Percentiles rank a stretch among this genome's conserved stretches.
phyloP scores from a whole-genome alignment of 371 early-diverging fungal genomes.

The Mucor indicus region DNA sequence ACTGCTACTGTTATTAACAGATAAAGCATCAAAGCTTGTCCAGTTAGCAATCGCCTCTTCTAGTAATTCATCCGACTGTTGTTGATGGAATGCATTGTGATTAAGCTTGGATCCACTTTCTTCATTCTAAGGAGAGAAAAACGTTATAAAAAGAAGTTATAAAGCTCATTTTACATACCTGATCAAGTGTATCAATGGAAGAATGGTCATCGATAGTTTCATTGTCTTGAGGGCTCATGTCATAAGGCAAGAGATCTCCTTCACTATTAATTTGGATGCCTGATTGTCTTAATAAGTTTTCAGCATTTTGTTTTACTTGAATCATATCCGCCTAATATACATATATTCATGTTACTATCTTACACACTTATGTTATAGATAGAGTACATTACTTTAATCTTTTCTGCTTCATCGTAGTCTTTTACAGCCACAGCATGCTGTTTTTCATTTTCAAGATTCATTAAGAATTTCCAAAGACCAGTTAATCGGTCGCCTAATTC shows the following conservation, averaged over 20 bases:
- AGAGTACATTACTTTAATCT: conserved; percentile 52
- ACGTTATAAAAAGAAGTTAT: not conserved
- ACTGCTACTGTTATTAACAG: conserved; percentile 1
- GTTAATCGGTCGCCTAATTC: conserved; percentile 31
- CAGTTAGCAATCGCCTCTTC: conserved; percentile 21
- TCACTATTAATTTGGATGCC: conserved; percentile 23
- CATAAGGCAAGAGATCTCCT: conserved; percentile 16
- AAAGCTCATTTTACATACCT: not conserved
- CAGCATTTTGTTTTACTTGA: conserved; percentile 17
- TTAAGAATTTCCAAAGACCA: conserved; percentile 48
- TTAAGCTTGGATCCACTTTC: not conserved
- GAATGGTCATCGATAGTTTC: too few relatives aligned
- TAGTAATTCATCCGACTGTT: conserved; percentile 13
- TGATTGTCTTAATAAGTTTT: conserved; percentile 16
- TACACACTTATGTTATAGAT: too few relatives aligned
- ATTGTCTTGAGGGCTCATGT: too few relatives aligned
- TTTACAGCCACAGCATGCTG: conserved; percentile 60
- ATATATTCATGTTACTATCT: not conserved
- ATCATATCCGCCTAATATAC: conserved; percentile 16
- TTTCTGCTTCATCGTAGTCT: conserved; percentile 75
- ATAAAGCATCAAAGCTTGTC: conserved; percentile 25
- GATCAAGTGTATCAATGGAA: too few relatives aligned
- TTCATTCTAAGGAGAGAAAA: not conserved
- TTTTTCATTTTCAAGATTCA: conserved; percentile 54
- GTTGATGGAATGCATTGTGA: not conserved